These are phyloP conservation scores for Colletotrichum sp. DNA, from an alignment of 2,329 filamentous ascomycete species.

Conservation along the genomic window DNA sequence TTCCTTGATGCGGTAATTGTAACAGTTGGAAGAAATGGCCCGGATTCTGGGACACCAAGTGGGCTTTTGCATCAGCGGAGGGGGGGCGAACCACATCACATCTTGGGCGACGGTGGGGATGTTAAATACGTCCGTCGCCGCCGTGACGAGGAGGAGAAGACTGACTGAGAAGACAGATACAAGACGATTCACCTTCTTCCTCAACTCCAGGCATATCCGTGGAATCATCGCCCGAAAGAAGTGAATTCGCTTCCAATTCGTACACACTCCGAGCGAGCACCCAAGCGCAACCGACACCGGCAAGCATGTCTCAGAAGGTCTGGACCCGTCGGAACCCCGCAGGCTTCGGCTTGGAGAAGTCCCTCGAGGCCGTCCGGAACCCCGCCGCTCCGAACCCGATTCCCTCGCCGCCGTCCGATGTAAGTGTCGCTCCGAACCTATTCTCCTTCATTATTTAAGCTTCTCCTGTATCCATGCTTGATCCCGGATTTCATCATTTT, in stretches of 20 bases:
- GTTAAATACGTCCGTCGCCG: neutral
- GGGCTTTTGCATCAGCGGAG: neutral
- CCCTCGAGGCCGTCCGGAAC: conserved; percentile 26
- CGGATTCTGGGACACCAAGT: conserved; percentile 6
- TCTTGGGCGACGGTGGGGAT: neutral
- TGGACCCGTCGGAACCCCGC: conserved; percentile 29
- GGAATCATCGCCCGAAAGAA: neutral
- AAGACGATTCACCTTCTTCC: neutral
- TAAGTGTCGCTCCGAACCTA: neutral
- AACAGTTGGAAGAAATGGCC: neutral
- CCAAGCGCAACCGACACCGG: conserved; percentile 31
- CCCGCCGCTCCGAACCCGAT: conserved; percentile 15
- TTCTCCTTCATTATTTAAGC: neutral
- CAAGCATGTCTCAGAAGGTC: conserved; percentile 44
- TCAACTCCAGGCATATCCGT: neutral
- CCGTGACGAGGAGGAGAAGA: neutral
- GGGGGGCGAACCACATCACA: neutral
- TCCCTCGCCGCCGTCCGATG: conserved; percentile 21
- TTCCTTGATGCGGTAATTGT: conserved; percentile 16
- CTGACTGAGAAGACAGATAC: neutral
- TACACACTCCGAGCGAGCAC: neutral
- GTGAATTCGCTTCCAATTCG: neutral
- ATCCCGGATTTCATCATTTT: neutral
- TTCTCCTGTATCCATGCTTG: neutral
- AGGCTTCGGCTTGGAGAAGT: conserved; percentile 30